Base-by-base conservation (phyloP, 1,284 basidiomycete species). In the Boletus semigastroideus region DNA sequence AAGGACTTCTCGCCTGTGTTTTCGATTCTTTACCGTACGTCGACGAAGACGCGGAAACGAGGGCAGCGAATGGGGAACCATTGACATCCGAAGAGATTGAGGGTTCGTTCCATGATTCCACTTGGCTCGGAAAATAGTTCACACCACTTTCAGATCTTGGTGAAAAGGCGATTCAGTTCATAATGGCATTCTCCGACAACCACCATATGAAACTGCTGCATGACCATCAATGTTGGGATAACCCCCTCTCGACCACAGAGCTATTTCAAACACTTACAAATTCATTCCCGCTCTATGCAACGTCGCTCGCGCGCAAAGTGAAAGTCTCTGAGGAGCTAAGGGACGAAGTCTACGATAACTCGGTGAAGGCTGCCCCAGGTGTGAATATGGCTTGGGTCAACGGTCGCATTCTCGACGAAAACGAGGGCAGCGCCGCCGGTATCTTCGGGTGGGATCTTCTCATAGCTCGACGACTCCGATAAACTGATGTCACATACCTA, bases 201-300 rank as follows among this genome's bases (percentile, higher is more conserved):
- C 50, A 54, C 19, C 56, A 46, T 19, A 45, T 42, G 28, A 41
- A 41, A n/a, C 36, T 60, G 1, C 22, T 14, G 16, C 48, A 48
- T 33, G 27, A 28, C 17, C 58, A 59, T 40, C 61, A 44, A 14
- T 71, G 67, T 39, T 62, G 55, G 64, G 41, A 55, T 22, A 53
- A 19, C 28, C 52, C 64, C 9, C 51, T 56, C 30, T 53, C 66
- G 5, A 85, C 86, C 0, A 73, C 95, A 2, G 56, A 67, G 2
- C 79, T 87, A 0, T 77, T 96, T 33, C 80, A 77, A 39, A 76
- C 83, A n/a, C 78, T 97, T 28, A 79, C 89, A 0, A 89, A 94
- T 65, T 86, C 94, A 69, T 94, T 97, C 70, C 94, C 94, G 0
- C 87, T 84, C 67, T 94, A 94, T 64, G 84, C 86, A 0, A 77